Conservation (phyloP, 306 rosid species). For the Betula pendula region DNA sequence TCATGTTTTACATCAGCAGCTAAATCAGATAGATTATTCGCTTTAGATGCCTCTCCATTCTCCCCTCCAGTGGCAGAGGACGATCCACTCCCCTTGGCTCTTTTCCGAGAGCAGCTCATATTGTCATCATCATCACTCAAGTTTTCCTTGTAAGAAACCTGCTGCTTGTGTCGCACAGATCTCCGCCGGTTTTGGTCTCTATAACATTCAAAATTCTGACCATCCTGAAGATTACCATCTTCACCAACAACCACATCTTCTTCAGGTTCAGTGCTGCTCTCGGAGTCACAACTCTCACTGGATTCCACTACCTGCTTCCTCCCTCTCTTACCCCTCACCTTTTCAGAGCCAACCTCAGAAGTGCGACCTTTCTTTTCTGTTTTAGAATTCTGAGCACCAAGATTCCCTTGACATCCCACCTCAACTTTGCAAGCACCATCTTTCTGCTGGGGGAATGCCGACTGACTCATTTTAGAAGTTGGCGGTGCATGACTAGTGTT, state of each 20-base stretch:
- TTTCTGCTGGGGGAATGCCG: slow-evolving; percentile 48
- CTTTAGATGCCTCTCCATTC: slow-evolving; percentile 27
- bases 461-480: slow-evolving; percentile 42
- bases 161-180: slow-evolving; percentile 67
- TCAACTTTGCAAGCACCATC: slow-evolving; percentile 43
- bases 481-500: neutral
- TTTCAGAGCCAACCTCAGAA: slow-evolving; percentile 33
- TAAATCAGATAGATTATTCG: slow-evolving; percentile 36
- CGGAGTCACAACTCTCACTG: slow-evolving; percentile 61
- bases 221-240: slow-evolving; percentile 39
- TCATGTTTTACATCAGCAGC: slow-evolving; percentile 31
- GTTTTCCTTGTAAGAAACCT: slow-evolving; percentile 72
- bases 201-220: slow-evolving; percentile 26
- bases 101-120: slow-evolving; percentile 28
- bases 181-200: slow-evolving; percentile 60
- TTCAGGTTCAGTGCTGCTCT: slow-evolving; percentile 57
- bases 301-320: slow-evolving; percentile 50
- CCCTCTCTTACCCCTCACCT: slow-evolving; percentile 50
- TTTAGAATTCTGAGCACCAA: slow-evolving; percentile 31
- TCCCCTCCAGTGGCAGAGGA: slow-evolving; percentile 28
- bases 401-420: slow-evolving; percentile 40
- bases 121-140: slow-evolving; percentile 53
- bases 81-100: slow-evolving; percentile 48
- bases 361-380: slow-evolving; percentile 28
- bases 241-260: slow-evolving; percentile 39